Base-by-base conservation (phyloP, 805 yeast species). In the Candida koratica region DNA sequence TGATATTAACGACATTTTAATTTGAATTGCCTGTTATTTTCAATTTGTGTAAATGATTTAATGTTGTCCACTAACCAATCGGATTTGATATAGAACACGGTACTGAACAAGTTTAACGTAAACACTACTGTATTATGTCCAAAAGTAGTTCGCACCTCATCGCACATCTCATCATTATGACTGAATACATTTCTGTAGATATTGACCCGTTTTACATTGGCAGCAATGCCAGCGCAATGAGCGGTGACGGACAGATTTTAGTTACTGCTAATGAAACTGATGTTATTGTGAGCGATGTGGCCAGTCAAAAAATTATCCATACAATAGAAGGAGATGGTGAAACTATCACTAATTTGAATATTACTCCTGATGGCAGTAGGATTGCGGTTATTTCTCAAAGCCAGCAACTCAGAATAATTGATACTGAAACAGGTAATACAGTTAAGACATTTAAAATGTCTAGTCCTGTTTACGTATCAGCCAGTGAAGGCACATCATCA, bases 161-260 rank as follows among this genome's bases (percentile, higher is more conserved):
- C 41, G 17, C 42, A 38, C 29, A 38, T 17, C 34, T 24, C 13
- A 28, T 29, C 25, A 18, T 60, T 39, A n/a, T n/a, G n/a, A 64
- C 71, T 4, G 60, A 73, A 14, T 75, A 67, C 46, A 61, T 56
- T 37, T 62, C 69, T 43, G 50, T 48, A 8, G 73, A 76, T 37
- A 69, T 90, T 26, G 79, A 77, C 35, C 97, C 98, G 11, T 80
- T 89, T 48, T 93, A 86, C 55, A 76, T 85, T 11, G 96, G 97
- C 17, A 86, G 93, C 5, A 76, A 93, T 2, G 67, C 81, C 18
- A 93, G 87, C 2, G 67, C 86, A 0, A 54, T 86, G 8, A 75
- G 88, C 2, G 61, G 58, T 10, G 81, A 79, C 46, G 86, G 81
- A 45, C 49, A 65, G 4, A 49, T 82, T 1, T 56, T 89, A 38